Evolutionary conservation across 495 filamentous ascomycete genomes (phyloP).

Genomic region (Cercophora sp.): DNA sequence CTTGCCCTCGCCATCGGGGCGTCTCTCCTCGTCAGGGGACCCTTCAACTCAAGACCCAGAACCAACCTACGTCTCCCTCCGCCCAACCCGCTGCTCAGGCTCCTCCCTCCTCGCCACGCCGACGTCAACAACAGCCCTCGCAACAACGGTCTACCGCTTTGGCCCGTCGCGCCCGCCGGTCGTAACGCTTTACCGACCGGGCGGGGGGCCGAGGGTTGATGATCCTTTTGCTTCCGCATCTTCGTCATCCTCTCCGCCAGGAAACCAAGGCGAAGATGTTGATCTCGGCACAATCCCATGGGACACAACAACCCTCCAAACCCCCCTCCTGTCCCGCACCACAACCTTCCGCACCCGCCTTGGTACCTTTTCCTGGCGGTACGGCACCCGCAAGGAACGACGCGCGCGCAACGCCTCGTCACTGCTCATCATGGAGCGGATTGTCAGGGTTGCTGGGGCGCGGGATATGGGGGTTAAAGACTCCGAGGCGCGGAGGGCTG

Average conservation of each 20-base stretch:
- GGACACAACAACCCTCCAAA: constrained; percentile 33
- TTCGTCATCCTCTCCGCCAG: not conserved
- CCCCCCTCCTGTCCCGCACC: constrained; percentile 37
- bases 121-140: constrained; percentile 20
- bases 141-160: constrained; percentile 48
- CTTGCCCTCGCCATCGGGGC: not conserved
- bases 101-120: constrained; percentile 31
- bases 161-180: constrained; percentile 39
- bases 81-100: constrained; percentile 41
- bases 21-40: no score
- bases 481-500: no score
- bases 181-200: constrained; percentile 17
- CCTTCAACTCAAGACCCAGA: no score
- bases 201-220: no score
- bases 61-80: constrained; percentile 40
- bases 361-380: constrained; percentile 46
- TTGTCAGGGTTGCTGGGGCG: constrained; percentile 16
- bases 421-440: constrained; percentile 36
- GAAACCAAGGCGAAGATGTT: no score
- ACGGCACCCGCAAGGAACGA: constrained; percentile 36
- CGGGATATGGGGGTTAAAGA: no score
- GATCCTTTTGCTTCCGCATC: constrained; percentile 7
- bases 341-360: constrained; percentile 36
- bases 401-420: no score
- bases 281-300: not conserved